Conservation (phyloP, 495 filamentous ascomycete species). For the Aspergillus bridgeri region DNA sequence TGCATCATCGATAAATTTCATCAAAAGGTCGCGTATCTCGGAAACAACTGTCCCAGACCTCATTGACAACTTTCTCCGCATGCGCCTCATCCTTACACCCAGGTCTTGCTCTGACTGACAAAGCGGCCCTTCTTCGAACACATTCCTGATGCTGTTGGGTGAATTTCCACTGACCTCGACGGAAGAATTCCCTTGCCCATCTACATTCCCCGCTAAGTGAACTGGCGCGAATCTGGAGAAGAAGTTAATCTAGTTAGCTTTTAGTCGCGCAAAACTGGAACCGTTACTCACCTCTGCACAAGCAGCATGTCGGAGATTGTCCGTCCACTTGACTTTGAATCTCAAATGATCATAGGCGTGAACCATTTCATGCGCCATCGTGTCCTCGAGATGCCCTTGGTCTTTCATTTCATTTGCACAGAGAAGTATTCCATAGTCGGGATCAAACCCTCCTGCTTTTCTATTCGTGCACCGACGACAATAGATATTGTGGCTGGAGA, state of each 20-base stretch:
- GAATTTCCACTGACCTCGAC: constrained; percentile 75
- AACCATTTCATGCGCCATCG: constrained; percentile 94
- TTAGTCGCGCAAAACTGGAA: not conserved
- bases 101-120: constrained; percentile 71
- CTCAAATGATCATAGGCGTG: constrained; percentile 92
- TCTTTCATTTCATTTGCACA: constrained; percentile 84
- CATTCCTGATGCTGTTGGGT: constrained; percentile 93
- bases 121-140: constrained; percentile 72
- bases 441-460: constrained; percentile 77
- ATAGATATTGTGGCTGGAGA: constrained; percentile 70
- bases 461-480: constrained; percentile 70
- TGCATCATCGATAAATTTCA: constrained; percentile 81
- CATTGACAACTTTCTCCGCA: constrained; percentile 83
- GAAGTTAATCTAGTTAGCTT: not conserved
- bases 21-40: constrained; percentile 91
- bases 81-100: constrained; percentile 82
- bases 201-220: constrained; percentile 92
- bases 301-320: constrained; percentile 80
- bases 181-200: constrained; percentile 83
- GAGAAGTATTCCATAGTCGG: constrained; percentile 78
- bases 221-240: constrained; percentile 77
- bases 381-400: constrained; percentile 80
- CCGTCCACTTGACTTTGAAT: constrained; percentile 80
- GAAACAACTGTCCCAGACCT: constrained; percentile 98
- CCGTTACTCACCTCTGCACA: constrained; percentile 74